Evolutionary conservation across 1,284 basidiomycete species (phyloP).

Genomic region (Trametes hirsuta): DNA sequence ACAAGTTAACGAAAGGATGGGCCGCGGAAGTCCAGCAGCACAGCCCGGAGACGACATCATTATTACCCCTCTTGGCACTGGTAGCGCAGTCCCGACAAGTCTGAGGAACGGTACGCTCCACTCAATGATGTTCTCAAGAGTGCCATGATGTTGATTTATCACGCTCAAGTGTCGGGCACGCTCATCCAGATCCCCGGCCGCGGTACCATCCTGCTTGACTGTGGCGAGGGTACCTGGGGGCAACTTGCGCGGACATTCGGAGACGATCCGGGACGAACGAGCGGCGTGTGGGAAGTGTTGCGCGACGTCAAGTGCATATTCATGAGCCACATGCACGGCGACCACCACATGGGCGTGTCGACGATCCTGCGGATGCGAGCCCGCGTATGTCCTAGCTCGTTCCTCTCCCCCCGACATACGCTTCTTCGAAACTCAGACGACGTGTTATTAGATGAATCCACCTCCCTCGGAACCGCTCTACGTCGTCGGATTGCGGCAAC

Average conservation of each 20-base stretch:
- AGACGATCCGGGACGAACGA: constrained; percentile 41
- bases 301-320: constrained; percentile 81
- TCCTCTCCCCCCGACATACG: constrained; percentile 4
- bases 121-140: background rate
- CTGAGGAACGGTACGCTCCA: constrained; percentile 75
- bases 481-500: constrained; percentile 60
- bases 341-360: constrained; percentile 89
- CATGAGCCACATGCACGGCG: constrained; percentile 90
- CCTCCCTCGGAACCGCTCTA: constrained; percentile 66
- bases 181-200: constrained; percentile 69
- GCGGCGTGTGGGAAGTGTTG: constrained; percentile 61
- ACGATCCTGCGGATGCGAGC: constrained; percentile 76
- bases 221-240: constrained; percentile 91
- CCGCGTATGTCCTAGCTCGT: constrained; percentile 48
- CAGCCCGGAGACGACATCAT: constrained; percentile 65
- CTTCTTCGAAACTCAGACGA: background rate
- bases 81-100: constrained; percentile 83
- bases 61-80: constrained; percentile 86
- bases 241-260: constrained; percentile 86
- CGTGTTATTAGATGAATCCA: constrained; percentile 55
- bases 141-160: background rate
- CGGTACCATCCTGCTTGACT: constrained; percentile 84
- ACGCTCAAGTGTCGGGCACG: constrained; percentile 69
- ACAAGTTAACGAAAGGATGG: constrained; percentile 4
- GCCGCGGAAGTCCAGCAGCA: constrained; percentile 12